phyloP scores from a whole-genome alignment of 192 early-diverging fungal species.

The Backusella morwellensis region DNA sequence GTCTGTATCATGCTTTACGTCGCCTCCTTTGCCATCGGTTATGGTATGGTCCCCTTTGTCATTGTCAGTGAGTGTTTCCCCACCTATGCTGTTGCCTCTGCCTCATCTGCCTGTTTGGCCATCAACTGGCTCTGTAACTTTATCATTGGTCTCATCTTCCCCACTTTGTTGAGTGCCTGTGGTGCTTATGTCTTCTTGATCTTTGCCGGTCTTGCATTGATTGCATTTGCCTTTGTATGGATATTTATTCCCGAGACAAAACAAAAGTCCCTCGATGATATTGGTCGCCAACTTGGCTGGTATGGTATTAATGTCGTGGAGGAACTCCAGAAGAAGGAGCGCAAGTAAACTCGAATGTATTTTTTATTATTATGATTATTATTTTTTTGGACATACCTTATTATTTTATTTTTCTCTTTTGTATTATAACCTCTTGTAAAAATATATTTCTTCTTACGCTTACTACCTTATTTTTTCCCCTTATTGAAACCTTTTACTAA shows the following conservation, averaged over 20 bases:
- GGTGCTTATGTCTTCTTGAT: slow-evolving; percentile 52
- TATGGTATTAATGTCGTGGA: neutral
- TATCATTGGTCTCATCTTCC: slow-evolving; percentile 55
- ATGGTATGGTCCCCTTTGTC: slow-evolving; percentile 58
- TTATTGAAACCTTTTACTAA: too few species aligned
- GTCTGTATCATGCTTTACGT: slow-evolving; percentile 52
- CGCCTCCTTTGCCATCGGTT: slow-evolving; percentile 53
- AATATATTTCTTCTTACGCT: too few species aligned
- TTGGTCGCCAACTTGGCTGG: slow-evolving; percentile 39
- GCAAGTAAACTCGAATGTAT: too few species aligned
- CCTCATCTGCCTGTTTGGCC: slow-evolving; percentile 45
- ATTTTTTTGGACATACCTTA: too few species aligned
- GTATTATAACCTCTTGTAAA: too few species aligned
- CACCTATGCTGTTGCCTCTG: slow-evolving; percentile 48
- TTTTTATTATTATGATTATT: too few species aligned
- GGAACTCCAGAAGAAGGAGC: too few species aligned
- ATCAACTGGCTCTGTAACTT: slow-evolving; percentile 52
- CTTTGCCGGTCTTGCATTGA: slow-evolving; percentile 46
- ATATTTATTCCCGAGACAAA: slow-evolving; percentile 55
- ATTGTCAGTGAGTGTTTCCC: slow-evolving; percentile 56
- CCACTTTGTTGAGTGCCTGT: slow-evolving; percentile 37
- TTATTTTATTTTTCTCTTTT: too few species aligned
- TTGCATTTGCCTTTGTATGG: slow-evolving; percentile 38
- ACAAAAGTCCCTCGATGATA: slow-evolving; percentile 60
- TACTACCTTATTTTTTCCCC: too few species aligned